These are phyloP conservation scores for Mortierella sp. DNA, from an alignment of 371 early-diverging fungal species.

Conservation along the genomic window DNA sequence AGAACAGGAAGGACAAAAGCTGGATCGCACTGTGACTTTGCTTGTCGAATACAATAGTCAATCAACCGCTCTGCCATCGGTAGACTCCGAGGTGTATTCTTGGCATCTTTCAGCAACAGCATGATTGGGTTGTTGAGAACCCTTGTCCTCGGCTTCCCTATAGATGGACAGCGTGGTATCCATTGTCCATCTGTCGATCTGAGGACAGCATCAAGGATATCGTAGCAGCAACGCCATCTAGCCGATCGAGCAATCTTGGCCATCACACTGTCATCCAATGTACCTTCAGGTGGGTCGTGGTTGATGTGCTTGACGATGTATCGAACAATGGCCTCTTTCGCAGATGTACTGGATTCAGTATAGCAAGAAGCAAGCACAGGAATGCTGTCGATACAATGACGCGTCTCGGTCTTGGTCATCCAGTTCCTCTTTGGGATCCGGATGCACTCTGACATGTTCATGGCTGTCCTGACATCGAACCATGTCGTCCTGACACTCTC, in stretches of 20 bases:
- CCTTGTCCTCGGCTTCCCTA: too few relatives aligned
- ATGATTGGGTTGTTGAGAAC: slow-evolving; percentile 2
- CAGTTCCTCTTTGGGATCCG: slow-evolving; percentile 23
- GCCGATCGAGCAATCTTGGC: slow-evolving; percentile 14
- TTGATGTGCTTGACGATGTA: slow-evolving; percentile 17
- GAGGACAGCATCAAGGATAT: slow-evolving; percentile 3
- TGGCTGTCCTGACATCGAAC: too few relatives aligned
- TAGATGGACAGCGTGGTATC: slow-evolving; percentile 10
- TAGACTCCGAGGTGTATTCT: slow-evolving; percentile 12
- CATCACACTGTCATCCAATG: slow-evolving; percentile 9
- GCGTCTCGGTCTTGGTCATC: slow-evolving; percentile 8
- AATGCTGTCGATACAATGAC: slow-evolving; percentile 22
- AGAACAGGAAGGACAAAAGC: slow-evolving; percentile 12
- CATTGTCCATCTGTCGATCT: slow-evolving; percentile 17
- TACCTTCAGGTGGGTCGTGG: slow-evolving; percentile 10
- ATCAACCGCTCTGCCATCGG: slow-evolving; percentile 20
- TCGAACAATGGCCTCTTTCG: slow-evolving; percentile 26
- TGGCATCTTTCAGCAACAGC: slow-evolving; percentile 11
- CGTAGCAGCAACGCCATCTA: slow-evolving; percentile 7
- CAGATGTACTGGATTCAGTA: slow-evolving; percentile 8
- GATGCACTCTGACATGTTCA: background rate
- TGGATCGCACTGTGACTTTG: slow-evolving; percentile 17
- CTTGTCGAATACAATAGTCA: slow-evolving; percentile 24
- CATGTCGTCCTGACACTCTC: too few relatives aligned
- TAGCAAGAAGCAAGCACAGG: slow-evolving; percentile 14